A percentile compares a stretch with the other conserved stretches of the same genome.
These are phyloP conservation scores for Apiospora kogelbergensis DNA, from an alignment of 2,329 filamentous ascomycete genomes.

Conservation along the genomic window DNA sequence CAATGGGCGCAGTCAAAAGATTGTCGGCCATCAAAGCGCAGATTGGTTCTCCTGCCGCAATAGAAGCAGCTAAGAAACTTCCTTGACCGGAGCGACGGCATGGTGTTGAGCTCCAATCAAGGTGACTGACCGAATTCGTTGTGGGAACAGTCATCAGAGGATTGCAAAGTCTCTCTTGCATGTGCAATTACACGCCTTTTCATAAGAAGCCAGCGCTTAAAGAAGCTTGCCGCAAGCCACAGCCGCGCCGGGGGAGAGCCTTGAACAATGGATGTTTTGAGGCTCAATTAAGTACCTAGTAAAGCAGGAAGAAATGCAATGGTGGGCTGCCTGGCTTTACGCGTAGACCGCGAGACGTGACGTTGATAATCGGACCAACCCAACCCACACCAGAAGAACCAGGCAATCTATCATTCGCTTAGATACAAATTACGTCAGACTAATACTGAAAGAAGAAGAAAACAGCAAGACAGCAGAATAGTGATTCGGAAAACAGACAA, in stretches of 20 bases:
- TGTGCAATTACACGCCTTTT: neutral
- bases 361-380: neutral
- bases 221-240: neutral
- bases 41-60: constrained; percentile 69
- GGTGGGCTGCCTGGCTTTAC: neutral
- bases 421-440: neutral
- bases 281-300: neutral
- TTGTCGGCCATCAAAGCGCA: constrained; percentile 58
- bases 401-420: neutral
- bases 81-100: constrained; percentile 27
- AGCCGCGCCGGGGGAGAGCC: neutral
- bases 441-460: neutral
- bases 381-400: neutral
- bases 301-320: neutral
- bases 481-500: neutral
- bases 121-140: neutral
- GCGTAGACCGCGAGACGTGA: neutral
- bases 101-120: constrained; percentile 14
- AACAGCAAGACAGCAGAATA: neutral
- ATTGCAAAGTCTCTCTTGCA: neutral
- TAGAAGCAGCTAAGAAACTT: constrained; percentile 72
- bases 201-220: neutral
- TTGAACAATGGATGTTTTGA: neutral
- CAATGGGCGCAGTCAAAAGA: constrained; percentile 75
- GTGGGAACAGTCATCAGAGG: neutral